Percentiles rank a stretch among this genome's conserved stretches.
Conservation (phyloP, 108 stramenopile genomes). For the Skeletonema tropicum region DNA sequence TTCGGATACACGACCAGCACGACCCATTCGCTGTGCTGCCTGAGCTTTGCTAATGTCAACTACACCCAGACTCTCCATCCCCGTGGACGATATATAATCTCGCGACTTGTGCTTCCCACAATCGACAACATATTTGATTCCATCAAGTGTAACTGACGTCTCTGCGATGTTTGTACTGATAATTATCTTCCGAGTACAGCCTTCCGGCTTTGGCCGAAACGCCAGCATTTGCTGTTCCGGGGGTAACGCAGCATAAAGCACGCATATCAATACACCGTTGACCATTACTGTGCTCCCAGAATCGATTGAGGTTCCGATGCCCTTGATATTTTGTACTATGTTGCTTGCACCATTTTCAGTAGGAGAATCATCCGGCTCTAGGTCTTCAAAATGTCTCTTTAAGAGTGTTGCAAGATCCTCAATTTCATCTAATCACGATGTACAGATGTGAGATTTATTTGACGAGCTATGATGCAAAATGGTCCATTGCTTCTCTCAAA, state of each 20-base stretch:
- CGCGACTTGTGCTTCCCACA: conserved; percentile 86
- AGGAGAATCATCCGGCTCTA: conserved; percentile 37
- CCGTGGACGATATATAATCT: conserved; percentile 69
- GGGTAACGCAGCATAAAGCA: conserved; percentile 79
- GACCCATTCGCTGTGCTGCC: conserved; percentile 79
- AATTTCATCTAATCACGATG: conserved; percentile 72
- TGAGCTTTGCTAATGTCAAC: conserved; percentile 75
- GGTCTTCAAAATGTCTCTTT: conserved; percentile 69
- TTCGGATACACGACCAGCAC: conserved; percentile 77
- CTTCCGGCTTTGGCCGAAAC: conserved; percentile 75
- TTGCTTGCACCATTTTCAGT: conserved; percentile 27
- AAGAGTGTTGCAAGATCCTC: conserved; percentile 78
- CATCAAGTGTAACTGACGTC: conserved; percentile 95
- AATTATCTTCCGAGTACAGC: conserved; percentile 85
- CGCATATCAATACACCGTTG: conserved; percentile 80
- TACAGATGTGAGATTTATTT: not conserved
- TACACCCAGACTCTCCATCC: conserved; percentile 85
- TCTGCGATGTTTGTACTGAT: conserved; percentile 97
- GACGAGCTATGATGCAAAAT: not conserved
- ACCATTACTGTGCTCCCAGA: conserved; percentile 59
- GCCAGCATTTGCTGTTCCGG: conserved; percentile 77
- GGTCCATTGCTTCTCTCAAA: conserved; percentile 30
- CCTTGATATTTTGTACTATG: conserved; percentile 61
- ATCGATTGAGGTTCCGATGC: conserved; percentile 66
- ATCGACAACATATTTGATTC: conserved; percentile 94